Conservation (phyloP, 192 early-diverging fungal species). For the Coemansia sp. region DNA sequence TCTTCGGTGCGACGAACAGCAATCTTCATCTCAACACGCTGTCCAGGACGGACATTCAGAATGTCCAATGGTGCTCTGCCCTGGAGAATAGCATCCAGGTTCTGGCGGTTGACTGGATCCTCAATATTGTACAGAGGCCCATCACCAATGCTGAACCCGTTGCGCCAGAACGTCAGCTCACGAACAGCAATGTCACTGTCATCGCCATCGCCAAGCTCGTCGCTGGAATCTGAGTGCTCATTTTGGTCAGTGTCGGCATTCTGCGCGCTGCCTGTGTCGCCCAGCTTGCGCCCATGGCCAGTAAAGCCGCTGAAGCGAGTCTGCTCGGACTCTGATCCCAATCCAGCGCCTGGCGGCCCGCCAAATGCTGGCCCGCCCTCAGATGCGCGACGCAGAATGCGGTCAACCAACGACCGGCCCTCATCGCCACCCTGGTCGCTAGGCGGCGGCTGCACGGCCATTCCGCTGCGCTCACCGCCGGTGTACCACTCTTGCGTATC, state of each 20-base stretch:
- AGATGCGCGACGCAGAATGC: conserved; percentile 42
- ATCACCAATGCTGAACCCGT: conserved; percentile 94
- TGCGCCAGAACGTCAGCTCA: conserved; percentile 89
- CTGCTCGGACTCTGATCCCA: neutral
- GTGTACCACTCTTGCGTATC: conserved; percentile 67
- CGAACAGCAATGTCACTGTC: conserved; percentile 49
- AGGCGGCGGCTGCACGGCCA: conserved; percentile 32
- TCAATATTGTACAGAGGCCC: conserved; percentile 83
- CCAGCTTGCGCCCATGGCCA: conserved; percentile 37
- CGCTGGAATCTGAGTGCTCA: neutral
- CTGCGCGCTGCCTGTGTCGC: neutral
- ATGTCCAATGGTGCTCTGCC: conserved; percentile 86
- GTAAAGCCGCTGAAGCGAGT: conserved; percentile 13
- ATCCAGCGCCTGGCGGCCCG: neutral
- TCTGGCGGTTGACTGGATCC: conserved; percentile 83
- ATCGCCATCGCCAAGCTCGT: neutral
- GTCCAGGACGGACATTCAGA: conserved; percentile 83
- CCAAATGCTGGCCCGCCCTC: conserved; percentile 25
- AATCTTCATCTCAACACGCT: conserved; percentile 88
- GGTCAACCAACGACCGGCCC: conserved; percentile 40
- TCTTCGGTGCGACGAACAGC: conserved; percentile 80
- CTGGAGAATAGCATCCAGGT: conserved; percentile 82
- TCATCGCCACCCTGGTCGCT: conserved; percentile 13
- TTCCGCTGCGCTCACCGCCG: conserved; percentile 94
- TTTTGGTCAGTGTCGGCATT: neutral